Conservation (phyloP, 2,329 filamentous ascomycete genomes). For the Aschersonia sp. region DNA sequence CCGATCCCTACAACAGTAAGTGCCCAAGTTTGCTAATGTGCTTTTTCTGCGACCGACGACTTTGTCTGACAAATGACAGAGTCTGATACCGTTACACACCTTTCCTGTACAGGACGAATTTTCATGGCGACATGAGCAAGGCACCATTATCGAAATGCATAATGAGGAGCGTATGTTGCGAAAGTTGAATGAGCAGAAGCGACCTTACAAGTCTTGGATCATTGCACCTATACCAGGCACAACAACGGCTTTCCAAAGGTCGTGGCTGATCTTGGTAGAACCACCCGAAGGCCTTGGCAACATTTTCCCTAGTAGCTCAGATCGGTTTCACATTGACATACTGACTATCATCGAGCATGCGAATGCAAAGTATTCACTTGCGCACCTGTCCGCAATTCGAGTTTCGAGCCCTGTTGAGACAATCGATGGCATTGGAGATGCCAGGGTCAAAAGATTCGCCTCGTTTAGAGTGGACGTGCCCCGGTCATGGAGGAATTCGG, state of each 20-base stretch:
- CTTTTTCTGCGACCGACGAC: background rate
- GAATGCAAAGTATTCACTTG: conserved; percentile 11
- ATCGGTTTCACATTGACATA: conserved; percentile 15
- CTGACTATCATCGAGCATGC: conserved; percentile 7
- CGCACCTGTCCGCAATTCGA: conserved; percentile 10
- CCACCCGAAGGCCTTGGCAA: conserved; percentile 8
- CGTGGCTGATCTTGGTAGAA: conserved; percentile 18
- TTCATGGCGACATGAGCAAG: conserved; percentile 14
- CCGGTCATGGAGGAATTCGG: conserved; percentile 12
- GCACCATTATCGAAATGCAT: conserved; percentile 17
- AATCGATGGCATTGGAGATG: conserved; percentile 1
- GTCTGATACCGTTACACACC: conserved; percentile 5
- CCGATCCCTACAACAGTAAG: background rate
- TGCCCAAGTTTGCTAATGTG: background rate
- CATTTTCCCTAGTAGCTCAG: conserved; percentile 13
- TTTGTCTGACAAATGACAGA: background rate
- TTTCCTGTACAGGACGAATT: conserved; percentile 13
- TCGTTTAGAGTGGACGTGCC: conserved; percentile 20
- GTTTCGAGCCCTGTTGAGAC: conserved; percentile 18
- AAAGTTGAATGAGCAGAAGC: conserved; percentile 11
- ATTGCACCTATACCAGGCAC: conserved; percentile 15
- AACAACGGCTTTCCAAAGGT: conserved; percentile 13
- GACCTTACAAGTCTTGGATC: conserved; percentile 12
- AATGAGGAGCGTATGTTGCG: conserved; percentile 15
- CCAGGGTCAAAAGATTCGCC: conserved; percentile 10